Base-by-base conservation (phyloP, 1,284 basidiomycete species). In the Malassezia japonica region DNA sequence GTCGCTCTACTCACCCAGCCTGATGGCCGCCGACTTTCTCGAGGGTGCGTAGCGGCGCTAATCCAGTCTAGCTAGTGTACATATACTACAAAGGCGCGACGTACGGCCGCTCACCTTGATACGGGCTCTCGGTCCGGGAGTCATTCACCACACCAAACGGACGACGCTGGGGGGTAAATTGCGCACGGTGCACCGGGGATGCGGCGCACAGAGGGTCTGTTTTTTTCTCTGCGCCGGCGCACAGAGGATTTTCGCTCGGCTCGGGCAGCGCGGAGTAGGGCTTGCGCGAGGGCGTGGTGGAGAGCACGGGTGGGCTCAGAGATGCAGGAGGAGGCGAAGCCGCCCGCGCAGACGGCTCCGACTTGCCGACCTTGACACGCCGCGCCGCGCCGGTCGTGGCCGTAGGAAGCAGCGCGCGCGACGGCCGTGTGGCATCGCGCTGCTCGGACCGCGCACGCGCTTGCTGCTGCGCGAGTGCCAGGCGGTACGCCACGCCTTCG, bases 1-100 rank as follows among this genome's bases (percentile, higher is more conserved):
- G 85, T 69, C 5, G 84, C 25, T n/a, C 3, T 9, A 32, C 40
- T 29, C n/a, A 42, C 31, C 5, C 42, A 68, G 65, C 3, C 35
- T 67, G 16, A 70, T 70, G 67, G 62, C 63, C 13, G 61, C 67
- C 7, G 67, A 70, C 41, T 70, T 67, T 49, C 46, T 70, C 13
- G 67, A 70, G 15, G 41, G 64, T 61, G 39, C n/a, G 51, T 9
- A n/a, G n/a, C n/a, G n/a, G n/a, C n/a, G n/a, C n/a, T n/a, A n/a
- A n/a, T n/a, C n/a, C 20, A 33, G 36, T 43, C 24, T 37, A 20
- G 33, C 12, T 51, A 46, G 20, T 46, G 43, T 51, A 46, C 36
- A 45, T 31, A 31, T 31, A 31, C 8, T 8, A 31, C 7, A 31
- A 31, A 8, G 28, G 7, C 28, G 8, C 28, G 28, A 13, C 13